These are phyloP conservation scores for Myriosclerotinia curreyana DNA, from an alignment of 2,329 filamentous ascomycete genomes.

Conservation along the genomic window DNA sequence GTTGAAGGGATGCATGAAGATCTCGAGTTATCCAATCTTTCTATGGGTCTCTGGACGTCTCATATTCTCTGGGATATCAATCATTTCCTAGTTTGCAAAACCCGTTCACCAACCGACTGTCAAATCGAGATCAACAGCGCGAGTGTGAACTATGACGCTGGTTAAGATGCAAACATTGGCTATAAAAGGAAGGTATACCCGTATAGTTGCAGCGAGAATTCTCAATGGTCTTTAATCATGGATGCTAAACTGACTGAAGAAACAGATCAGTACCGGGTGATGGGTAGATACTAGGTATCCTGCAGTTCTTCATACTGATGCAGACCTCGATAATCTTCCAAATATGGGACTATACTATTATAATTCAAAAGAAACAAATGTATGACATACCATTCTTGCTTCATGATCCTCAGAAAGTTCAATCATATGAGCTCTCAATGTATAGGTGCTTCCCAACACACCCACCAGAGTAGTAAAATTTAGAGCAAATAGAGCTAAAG, in stretches of 20 bases:
- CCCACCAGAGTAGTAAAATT: constrained; percentile 27
- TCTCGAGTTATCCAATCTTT: not conserved
- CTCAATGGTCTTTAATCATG: not conserved
- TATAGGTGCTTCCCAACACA: constrained; percentile 27
- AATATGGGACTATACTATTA: not conserved
- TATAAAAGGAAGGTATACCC: not conserved
- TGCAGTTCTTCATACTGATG: not conserved
- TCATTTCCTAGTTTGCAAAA: not conserved
- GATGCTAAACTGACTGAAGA: not conserved
- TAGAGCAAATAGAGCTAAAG: constrained; percentile 22
- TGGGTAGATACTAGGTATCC: too few species aligned
- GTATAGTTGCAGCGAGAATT: not conserved
- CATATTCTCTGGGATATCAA: not conserved
- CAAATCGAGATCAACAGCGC: not conserved
- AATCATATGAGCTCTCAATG: constrained; percentile 30
- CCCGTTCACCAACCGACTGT: not conserved
- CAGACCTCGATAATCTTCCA: not conserved
- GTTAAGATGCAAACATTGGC: not conserved
- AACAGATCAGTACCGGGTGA: not conserved
- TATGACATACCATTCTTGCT: constrained; percentile 28
- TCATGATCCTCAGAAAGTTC: constrained; percentile 32
- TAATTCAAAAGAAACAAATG: constrained; percentile 5
- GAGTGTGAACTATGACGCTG: not conserved
- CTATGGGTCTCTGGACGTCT: not conserved
- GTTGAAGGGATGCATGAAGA: not conserved